Evolutionary conservation across 331 rosid species (phyloP), one percentile per base, ranked within the genome.

Genomic region (Quercus lobata): DNA sequence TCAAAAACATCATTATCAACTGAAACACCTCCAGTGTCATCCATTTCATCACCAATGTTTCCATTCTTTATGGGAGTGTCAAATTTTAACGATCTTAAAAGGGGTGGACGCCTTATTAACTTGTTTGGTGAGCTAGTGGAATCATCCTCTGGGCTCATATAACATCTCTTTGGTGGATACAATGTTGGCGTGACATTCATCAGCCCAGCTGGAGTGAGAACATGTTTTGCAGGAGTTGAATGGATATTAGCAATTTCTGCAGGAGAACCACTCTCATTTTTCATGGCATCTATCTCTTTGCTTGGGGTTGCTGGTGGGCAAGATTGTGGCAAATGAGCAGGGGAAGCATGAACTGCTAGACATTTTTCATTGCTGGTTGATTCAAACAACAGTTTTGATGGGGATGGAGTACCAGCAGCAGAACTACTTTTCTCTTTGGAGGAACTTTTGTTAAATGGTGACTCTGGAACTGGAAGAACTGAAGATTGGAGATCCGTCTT

Each of bases 141-240:
- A 75, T 75, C 71, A 56, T 88, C 86, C 11, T 87, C 90, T 0
- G 94, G 94, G 79, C 85, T 93, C 92, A 84, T 91, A 61, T 27
- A 71, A 75, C 76, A 66, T 85, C 88, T 83, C 88, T 90, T 90
- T 62, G 93, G 87, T 0, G 91, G 78, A 44, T 21, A 79, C 37
- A 87, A 37, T 37, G 87, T 83, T 76, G 97, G 97, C 34, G 98
- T 90, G 49, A 18, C 86, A 58, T 81, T 34, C 97, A 92, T 90
- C 72, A 88, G 76, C 82, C 86, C 83, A 44, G 81, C 72, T 18
- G 96, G 97, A 71, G 93, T 89, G 32, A 79, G 87, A 16, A 72
- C 79, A 81, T 65, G 73, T 85, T 89, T 90, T 60, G 69, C 83
- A 37, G 97, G 98, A 71, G 97, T 91, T 5, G 86, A 87, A 30